Conservation (phyloP, 75 land plant species). For the Sequoia sempervirens region DNA sequence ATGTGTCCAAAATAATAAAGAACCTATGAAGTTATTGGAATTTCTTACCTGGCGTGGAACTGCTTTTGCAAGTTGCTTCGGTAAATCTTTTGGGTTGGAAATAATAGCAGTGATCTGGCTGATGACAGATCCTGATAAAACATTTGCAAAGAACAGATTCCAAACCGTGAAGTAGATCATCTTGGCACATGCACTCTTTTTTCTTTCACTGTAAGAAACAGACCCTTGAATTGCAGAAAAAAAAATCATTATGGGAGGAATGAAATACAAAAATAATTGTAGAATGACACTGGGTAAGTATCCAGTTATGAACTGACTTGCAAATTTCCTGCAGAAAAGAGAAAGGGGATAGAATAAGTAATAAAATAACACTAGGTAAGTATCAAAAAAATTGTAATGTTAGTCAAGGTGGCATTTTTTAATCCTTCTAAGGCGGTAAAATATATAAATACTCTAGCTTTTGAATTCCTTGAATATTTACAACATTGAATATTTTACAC, state of each 20-base stretch:
- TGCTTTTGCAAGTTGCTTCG: slow-evolving; percentile 64
- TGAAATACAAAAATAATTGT: slow-evolving; percentile 43
- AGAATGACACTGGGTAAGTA: slow-evolving; percentile 86
- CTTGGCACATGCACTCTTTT: slow-evolving; percentile 78
- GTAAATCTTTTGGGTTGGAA: slow-evolving; percentile 62
- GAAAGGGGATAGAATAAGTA: neutral
- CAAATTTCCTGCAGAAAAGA: slow-evolving; percentile 44
- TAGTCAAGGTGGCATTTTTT: neutral
- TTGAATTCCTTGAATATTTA: neutral
- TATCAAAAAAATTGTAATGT: neutral
- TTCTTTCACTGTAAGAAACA: slow-evolving; percentile 76
- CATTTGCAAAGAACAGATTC: slow-evolving; percentile 83
- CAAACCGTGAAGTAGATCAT: slow-evolving; percentile 72
- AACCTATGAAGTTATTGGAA: neutral
- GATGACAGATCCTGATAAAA: slow-evolving; percentile 63
- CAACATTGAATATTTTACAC: neutral
- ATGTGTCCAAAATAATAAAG: neutral
- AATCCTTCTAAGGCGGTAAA: neutral
- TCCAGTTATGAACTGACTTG: slow-evolving; percentile 66
- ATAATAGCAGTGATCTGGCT: slow-evolving; percentile 31
- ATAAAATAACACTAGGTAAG: too few relatives aligned
- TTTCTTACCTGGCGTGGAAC: slow-evolving; percentile 71
- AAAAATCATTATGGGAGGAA: slow-evolving; percentile 77
- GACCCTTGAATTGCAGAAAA: slow-evolving; percentile 75
- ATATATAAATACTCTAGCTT: neutral